Evolutionary conservation across 148 eudicot species (phyloP).

Genomic region (Rhododendron molle): DNA sequence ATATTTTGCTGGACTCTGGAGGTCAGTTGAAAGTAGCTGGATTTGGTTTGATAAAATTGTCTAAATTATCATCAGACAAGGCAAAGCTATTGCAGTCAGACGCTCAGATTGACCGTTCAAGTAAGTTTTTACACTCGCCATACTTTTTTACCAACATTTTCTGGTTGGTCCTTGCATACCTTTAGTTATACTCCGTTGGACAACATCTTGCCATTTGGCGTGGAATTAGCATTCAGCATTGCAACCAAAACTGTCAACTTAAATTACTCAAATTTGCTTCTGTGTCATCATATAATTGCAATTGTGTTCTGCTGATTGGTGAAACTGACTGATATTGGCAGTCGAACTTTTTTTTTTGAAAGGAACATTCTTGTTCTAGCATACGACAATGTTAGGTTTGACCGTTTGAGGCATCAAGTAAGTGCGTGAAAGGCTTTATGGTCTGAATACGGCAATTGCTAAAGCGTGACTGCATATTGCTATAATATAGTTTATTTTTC

Average conservation of each 20-base stretch:
- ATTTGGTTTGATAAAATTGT: slow-evolving; percentile 73
- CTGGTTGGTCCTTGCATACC: background rate
- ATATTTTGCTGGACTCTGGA: slow-evolving; percentile 98
- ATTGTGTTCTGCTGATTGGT: background rate
- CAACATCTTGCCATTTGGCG: slow-evolving; percentile 1
- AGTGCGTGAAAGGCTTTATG: background rate
- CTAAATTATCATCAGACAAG: slow-evolving; percentile 68
- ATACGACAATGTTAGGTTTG: background rate
- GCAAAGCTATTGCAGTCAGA: slow-evolving; percentile 55
- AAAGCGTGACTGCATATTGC: background rate
- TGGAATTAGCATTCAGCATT: background rate
- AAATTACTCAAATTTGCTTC: background rate
- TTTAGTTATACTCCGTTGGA: background rate
- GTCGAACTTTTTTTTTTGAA: background rate
- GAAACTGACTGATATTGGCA: background rate
- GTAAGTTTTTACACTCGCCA: slow-evolving; percentile 37
- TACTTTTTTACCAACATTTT: background rate
- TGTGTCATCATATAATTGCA: background rate
- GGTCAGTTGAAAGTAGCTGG: slow-evolving; percentile 89
- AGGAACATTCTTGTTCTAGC: background rate
- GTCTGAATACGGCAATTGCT: background rate
- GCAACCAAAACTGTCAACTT: slow-evolving; percentile 3
- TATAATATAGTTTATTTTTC: background rate
- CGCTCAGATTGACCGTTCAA: slow-evolving; percentile 44
- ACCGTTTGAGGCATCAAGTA: background rate